Percentiles rank a stretch among this genome's conserved stretches.
phyloP scores from a whole-genome alignment of 345 rosid genomes.

The Durio zibethinus region DNA sequence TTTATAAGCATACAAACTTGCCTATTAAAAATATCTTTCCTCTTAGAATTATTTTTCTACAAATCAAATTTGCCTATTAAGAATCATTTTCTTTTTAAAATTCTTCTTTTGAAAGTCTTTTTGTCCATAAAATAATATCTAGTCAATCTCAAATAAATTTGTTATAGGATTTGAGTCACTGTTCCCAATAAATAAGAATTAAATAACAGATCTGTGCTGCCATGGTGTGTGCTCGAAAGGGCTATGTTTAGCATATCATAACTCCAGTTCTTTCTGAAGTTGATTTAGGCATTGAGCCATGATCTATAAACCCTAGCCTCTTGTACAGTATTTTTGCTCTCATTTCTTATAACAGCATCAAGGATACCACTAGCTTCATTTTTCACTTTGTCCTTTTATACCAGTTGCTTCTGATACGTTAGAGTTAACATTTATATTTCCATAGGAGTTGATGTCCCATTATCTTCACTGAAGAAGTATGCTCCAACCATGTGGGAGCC shows the following conservation, averaged over 20 bases:
- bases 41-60: too few relatives aligned
- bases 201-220: not conserved
- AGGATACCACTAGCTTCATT: not conserved
- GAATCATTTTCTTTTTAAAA: too few relatives aligned
- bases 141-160: too few relatives aligned
- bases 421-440: conserved; percentile 17
- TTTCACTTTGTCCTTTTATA: conserved; percentile 5
- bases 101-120: too few relatives aligned
- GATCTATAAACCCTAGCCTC: not conserved
- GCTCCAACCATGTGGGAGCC: conserved; percentile 60
- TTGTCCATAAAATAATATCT: too few relatives aligned
- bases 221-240: not conserved
- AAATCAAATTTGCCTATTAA: too few relatives aligned
- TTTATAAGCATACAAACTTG: too few relatives aligned
- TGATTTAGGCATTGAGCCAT: not conserved
- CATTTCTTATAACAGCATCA: not conserved
- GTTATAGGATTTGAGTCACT: too few relatives aligned
- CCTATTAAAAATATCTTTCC: too few relatives aligned
- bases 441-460: conserved; percentile 75
- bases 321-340: not conserved
- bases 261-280: not conserved
- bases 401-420: conserved; percentile 6
- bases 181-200: too few relatives aligned
- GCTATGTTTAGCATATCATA: not conserved
- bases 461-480: conserved; percentile 69